Percentiles rank a stretch among this genome's conserved stretches.
Evolutionary conservation across 192 early-diverging fungal species (phyloP).

Genomic region (Diversispora epigaea): DNA sequence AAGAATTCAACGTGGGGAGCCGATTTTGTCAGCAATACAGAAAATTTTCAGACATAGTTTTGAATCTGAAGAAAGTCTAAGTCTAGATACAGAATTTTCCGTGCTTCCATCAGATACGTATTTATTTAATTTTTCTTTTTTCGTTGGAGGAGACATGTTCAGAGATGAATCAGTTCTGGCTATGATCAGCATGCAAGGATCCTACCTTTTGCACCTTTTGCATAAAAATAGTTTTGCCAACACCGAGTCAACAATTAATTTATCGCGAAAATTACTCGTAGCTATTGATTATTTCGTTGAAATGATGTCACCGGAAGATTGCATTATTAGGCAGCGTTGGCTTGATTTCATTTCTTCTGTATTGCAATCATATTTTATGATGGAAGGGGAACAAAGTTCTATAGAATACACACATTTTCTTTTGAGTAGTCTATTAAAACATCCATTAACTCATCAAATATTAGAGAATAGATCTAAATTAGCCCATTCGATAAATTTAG

Average conservation of each 20-base stretch:
- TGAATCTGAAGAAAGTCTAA: background rate
- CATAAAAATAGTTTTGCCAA: conserved; percentile 34
- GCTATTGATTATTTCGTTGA: conserved; percentile 57
- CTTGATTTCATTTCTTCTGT: conserved; percentile 27
- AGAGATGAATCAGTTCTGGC: conserved; percentile 32
- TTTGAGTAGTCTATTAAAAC: background rate
- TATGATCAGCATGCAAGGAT: conserved; percentile 47
- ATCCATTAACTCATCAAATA: background rate
- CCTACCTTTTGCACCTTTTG: conserved; percentile 50
- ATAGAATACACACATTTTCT: conserved; percentile 15
- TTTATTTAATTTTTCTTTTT: too few relatives aligned
- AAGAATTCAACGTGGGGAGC: conserved; percentile 53
- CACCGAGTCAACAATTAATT: background rate
- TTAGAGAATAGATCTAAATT: conserved; percentile 17
- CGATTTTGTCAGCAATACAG: conserved; percentile 40
- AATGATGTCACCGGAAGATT: conserved; percentile 44
- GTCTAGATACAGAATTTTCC: too few relatives aligned
- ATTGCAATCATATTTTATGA: background rate
- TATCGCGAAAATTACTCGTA: conserved; percentile 34
- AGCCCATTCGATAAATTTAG: background rate
- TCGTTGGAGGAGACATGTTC: background rate
- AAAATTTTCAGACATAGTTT: conserved; percentile 51
- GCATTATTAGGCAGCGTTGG: conserved; percentile 48
- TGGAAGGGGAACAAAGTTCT: background rate
- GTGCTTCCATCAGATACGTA: too few relatives aligned